Base-by-base conservation (phyloP, 495 filamentous ascomycete species). In the Margaritispora aquatica region DNA sequence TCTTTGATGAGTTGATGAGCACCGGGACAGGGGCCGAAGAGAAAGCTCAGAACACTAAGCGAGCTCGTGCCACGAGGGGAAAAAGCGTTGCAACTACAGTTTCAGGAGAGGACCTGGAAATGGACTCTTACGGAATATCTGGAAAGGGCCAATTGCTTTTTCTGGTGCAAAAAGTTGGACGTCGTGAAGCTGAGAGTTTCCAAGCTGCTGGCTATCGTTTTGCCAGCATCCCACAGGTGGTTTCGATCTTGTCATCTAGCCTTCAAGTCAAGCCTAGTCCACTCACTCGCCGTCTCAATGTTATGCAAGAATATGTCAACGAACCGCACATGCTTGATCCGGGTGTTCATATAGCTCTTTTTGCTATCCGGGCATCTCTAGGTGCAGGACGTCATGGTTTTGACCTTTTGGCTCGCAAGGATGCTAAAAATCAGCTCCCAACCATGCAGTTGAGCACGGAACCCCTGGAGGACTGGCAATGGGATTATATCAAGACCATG, bases 61-160 rank as follows among this genome's bases (percentile, higher is more conserved):
- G 17, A n/a, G 7, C 38, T 17, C 10, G 3, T 10, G 38, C 7
- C 3, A 44, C 10, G 38, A 44, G 10, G 11, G 19, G 38, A 17
- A 60, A 54, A n/a, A 51, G 57, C 22, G 26, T 34, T 13, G 5
- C 44, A 50, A 53, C 21, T 2, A 21, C 55, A 19, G 21, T 17
- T 47, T 29, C 44, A 13, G 54, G 41, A 0, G 46, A 26, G 2
- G 58, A 64, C 27, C 34, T 61, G 17, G 62, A 61, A 34, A 52
- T 51, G 19, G 57, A 64, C 15, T 57, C 58, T 22, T 54, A 26
- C 62, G 65, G 49, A 53, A 72, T 53, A 54, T 74, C 36, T 51
- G 83, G 86, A 5, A 84, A 81, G 52, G 90, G 90, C 4, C 87
- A 92, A 55, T 71, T 92, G 51, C 81, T 96, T 62, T 92, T 95